Conservation (phyloP, 768 basidiomycete species). For the Mycena vulgaris region DNA sequence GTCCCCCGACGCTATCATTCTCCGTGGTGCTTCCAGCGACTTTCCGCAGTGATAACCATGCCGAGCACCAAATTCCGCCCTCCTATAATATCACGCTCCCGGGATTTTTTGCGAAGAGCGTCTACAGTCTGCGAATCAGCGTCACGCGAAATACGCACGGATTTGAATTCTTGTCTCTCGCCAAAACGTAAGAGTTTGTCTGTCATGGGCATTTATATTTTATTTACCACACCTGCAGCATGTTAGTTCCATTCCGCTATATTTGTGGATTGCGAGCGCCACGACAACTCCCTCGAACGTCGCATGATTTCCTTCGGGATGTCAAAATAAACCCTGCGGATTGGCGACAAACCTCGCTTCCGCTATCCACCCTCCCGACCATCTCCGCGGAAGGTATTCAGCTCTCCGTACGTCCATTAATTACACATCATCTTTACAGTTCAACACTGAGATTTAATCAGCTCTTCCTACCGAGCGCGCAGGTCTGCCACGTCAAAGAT, state of each 20-base stretch:
- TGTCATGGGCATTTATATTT: no score
- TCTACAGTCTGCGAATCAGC: background rate
- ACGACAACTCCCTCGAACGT: background rate
- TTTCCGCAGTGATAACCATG: background rate
- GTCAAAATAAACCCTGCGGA: background rate
- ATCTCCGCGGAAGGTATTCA: background rate
- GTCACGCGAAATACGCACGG: background rate
- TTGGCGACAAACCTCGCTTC: background rate
- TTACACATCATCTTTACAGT: background rate
- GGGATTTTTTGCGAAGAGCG: background rate
- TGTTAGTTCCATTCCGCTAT: slow-evolving; percentile 5
- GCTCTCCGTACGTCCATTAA: background rate
- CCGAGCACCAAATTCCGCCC: background rate
- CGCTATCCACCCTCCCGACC: background rate
- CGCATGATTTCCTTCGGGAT: background rate
- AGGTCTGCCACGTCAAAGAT: background rate
- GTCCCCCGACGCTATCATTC: background rate
- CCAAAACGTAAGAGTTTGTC: slow-evolving; percentile 6
- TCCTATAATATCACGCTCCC: slow-evolving; percentile 1
- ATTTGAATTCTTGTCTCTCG: background rate
- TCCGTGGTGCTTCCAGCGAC: background rate
- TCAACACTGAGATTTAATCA: background rate
- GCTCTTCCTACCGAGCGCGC: background rate
- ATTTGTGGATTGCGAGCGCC: background rate
- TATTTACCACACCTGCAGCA: background rate